phyloP scores from a whole-genome alignment of 1,139 yeast species.

The Taiozyma onychis region DNA sequence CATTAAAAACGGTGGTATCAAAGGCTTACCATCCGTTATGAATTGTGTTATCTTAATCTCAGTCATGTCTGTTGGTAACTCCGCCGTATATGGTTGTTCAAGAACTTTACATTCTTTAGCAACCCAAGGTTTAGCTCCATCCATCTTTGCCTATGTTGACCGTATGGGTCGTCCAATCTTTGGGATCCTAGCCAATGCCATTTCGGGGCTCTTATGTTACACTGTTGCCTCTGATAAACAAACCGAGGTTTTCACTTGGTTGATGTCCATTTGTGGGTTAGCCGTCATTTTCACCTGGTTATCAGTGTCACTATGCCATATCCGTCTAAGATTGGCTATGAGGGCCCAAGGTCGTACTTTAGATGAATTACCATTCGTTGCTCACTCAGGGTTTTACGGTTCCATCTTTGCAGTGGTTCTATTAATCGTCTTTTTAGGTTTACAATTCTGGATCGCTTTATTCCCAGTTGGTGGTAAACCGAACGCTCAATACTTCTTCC shows the following conservation, averaged over 20 bases:
- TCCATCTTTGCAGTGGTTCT: slow-evolving; percentile 53
- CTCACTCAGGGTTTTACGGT: slow-evolving; percentile 66
- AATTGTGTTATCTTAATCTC: slow-evolving; percentile 52
- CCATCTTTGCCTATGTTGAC: slow-evolving; percentile 54
- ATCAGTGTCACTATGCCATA: slow-evolving; percentile 61
- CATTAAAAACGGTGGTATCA: slow-evolving; percentile 45
- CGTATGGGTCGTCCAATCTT: slow-evolving; percentile 64
- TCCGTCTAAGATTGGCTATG: slow-evolving; percentile 69
- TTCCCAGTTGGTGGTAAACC: slow-evolving; percentile 56
- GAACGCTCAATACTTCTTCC: slow-evolving; percentile 41
- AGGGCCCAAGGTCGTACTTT: slow-evolving; percentile 51
- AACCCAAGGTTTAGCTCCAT: slow-evolving; percentile 59
- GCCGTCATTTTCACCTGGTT: slow-evolving; percentile 79
- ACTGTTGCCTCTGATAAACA: slow-evolving; percentile 59
- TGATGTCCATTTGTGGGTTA: slow-evolving; percentile 71
- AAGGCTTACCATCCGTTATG: slow-evolving; percentile 49
- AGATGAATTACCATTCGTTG: slow-evolving; percentile 56
- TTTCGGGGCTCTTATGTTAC: slow-evolving; percentile 64
- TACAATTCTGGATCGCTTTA: slow-evolving; percentile 71
- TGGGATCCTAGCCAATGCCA: slow-evolving; percentile 50
- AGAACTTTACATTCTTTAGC: slow-evolving; percentile 63
- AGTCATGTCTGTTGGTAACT: slow-evolving; percentile 66
- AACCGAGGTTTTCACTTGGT: slow-evolving; percentile 64
- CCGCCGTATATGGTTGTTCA: slow-evolving; percentile 59
- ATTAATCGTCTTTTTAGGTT: slow-evolving; percentile 52